These are phyloP conservation scores for Magnusiomyces ingens DNA, from an alignment of 1,139 yeast genomes.

Conservation along the genomic window DNA sequence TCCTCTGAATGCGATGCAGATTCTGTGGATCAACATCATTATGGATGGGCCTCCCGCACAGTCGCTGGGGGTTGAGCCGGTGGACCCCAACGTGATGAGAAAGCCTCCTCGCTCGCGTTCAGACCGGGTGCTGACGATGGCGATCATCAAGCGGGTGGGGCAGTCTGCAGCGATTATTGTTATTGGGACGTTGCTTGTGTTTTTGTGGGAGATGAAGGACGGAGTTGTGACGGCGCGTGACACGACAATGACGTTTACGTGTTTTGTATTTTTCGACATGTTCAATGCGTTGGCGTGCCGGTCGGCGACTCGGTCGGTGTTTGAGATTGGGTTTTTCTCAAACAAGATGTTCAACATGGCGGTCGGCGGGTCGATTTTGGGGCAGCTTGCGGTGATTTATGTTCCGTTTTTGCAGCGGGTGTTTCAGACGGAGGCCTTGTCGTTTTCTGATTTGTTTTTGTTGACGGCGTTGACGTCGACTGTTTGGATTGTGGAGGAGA, in stretches of 20 bases:
- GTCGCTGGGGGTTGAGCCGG: slow-evolving; percentile 94
- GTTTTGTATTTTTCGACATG: slow-evolving; percentile 92
- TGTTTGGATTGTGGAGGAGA: slow-evolving; percentile 81
- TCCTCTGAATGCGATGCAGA: slow-evolving; percentile 98
- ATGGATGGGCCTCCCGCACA: slow-evolving; percentile 99
- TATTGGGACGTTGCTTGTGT: slow-evolving; percentile 77
- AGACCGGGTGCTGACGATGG: slow-evolving; percentile 69
- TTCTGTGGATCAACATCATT: slow-evolving; percentile 90
- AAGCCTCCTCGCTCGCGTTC: slow-evolving; percentile 87
- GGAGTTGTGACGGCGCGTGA: slow-evolving; percentile 82
- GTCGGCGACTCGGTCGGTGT: slow-evolving; percentile 72
- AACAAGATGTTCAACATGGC: slow-evolving; percentile 92
- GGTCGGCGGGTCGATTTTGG: slow-evolving; percentile 78
- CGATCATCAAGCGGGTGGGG: slow-evolving; percentile 63
- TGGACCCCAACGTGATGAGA: slow-evolving; percentile 88
- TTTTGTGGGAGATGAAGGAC: slow-evolving; percentile 72
- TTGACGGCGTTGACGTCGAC: slow-evolving; percentile 61
- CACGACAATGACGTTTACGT: slow-evolving; percentile 97
- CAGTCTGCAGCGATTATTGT: slow-evolving; percentile 67
- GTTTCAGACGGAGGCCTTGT: slow-evolving; percentile 89
- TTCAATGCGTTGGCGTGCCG: slow-evolving; percentile 92
- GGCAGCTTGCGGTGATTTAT: slow-evolving; percentile 91
- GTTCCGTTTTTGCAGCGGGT: slow-evolving; percentile 85
- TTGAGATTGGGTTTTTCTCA: slow-evolving; percentile 63
- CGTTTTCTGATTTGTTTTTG: slow-evolving; percentile 57